Evolutionary conservation across 352 stramenopile genomes (phyloP), one percentile per base, ranked within the genome.

Genomic region (Pythium rishiriense): DNA sequence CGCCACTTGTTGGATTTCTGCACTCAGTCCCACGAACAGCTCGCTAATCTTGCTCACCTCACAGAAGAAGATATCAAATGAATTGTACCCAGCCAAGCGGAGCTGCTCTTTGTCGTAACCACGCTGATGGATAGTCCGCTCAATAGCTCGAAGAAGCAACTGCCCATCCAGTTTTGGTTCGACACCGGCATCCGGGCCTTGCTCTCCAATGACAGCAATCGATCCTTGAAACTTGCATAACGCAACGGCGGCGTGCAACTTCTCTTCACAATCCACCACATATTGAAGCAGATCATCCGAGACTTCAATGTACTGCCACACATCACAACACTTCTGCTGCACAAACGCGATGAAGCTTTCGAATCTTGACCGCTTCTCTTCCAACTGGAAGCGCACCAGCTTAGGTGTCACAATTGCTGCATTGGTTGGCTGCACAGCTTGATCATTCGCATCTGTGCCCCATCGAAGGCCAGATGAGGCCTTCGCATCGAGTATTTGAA

Each of bases 51-150:
- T 91, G 70, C 78, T 94, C 26, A 94, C 81, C 74, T 96, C 87
- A 49, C 81, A 93, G 53, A 92, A 96, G 46, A 96, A 96, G 21
- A 94, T 84, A 69, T 96, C 87, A 66, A 96, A 93, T 3, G 85
- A 78, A 55, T 90, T 93, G 73, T 92, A 96, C 3, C 87, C 87
- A 9, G 87, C 83, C 7, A 92, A 68, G 19, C 78, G 78, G 24
- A 96, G 84, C 66, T 94, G 78, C 19, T 94, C 85, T 21, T 83
- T 86, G 46, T 89, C 70, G 52, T 96, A 90, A 2, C 87, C 87
- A 33, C 87, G 87, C 19, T 80, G 72, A 17, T 88, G 70, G 11
- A 96, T 83, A 17, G 81, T 87, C 49, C 74, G 75, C 50, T 92
- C 79, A 46, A 94, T 96, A 17, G 83, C 85, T 54, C 85, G 77